Base-by-base conservation (phyloP, 116 monocot species). In the Iris pallida region DNA sequence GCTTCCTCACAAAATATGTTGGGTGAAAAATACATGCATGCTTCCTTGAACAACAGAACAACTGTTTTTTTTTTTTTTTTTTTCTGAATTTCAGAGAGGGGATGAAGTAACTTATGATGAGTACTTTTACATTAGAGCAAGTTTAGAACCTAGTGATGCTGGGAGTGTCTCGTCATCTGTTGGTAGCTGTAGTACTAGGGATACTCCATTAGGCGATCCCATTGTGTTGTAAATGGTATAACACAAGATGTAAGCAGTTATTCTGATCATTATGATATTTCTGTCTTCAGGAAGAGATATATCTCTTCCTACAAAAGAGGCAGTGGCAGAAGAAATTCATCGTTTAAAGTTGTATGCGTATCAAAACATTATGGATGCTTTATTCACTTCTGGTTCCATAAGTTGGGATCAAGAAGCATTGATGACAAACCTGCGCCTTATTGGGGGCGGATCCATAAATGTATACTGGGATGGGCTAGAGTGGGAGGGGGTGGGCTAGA, bases 381-480 rank as follows among this genome's bases (percentile, higher is more conserved):
- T 88, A 9, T 82, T 88, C 79, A 71, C 63, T 48, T 81, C 73
- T 75, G 89, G 89, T 13, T 65, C 74, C 41, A 64, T 92, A 53
- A 92, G 78, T 55, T 92, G 92, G 92, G 92, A 88, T 44, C 78
- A 88, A 59, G 92, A 92, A 73, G 69, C 71, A 63, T 65, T 92
- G 67, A 45, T 92, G 76, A 81, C 89, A 59, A 81, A 88, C 54
- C 83, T 83, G 9, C 88, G 89, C 9, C 30, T 30, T 30, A 30
- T 30, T n/a, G n/a, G n/a, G n/a, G n/a, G n/a, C n/a, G n/a, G n/a
- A n/a, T n/a, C n/a, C n/a, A n/a, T n/a, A n/a, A n/a, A n/a, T n/a
- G n/a, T n/a, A n/a, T n/a, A n/a, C n/a, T n/a, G n/a, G n/a, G n/a
- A n/a, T n/a, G n/a, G n/a, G n/a, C n/a, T n/a, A n/a, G n/a, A n/a